Percentiles rank a stretch among this genome's conserved stretches.
phyloP scores from a whole-genome alignment of 192 early-diverging fungal genomes.

The Podila horticola region DNA sequence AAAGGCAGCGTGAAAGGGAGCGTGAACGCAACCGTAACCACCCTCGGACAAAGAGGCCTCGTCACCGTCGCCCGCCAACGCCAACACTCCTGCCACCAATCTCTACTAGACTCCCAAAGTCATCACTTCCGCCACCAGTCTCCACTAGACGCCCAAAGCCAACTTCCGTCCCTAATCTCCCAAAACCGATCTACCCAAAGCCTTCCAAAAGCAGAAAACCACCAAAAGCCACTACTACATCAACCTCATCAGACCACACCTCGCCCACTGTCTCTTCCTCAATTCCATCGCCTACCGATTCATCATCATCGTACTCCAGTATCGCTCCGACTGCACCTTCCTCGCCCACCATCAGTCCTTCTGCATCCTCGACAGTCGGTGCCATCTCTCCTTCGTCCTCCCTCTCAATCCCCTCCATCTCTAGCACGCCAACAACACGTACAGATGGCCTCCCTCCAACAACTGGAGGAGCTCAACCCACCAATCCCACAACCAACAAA shows the following conservation, averaged over 20 bases:
- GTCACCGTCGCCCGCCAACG: background rate
- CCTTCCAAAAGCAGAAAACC: background rate
- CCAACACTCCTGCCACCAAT: background rate
- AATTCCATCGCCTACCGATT: background rate
- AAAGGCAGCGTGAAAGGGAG: background rate
- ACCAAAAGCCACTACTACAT: background rate
- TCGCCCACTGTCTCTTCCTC: background rate
- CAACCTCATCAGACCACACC: background rate
- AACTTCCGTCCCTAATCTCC: background rate
- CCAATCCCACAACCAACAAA: background rate
- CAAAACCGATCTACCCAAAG: background rate
- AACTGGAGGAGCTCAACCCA: background rate
- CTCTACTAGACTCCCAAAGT: background rate
- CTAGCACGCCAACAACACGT: background rate
- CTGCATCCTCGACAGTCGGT: background rate
- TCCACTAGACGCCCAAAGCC: background rate
- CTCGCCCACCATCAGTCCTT: background rate
- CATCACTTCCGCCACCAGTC: background rate
- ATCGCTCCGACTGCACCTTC: background rate
- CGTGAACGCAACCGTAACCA: background rate
- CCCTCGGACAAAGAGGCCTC: background rate
- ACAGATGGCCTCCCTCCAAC: background rate
- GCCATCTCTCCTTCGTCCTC: background rate
- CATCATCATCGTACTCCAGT: background rate
- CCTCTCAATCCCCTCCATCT: background rate